These are phyloP conservation scores for Neonectria magnoliae DNA, from an alignment of 2,329 filamentous ascomycete genomes.

Conservation along the genomic window DNA sequence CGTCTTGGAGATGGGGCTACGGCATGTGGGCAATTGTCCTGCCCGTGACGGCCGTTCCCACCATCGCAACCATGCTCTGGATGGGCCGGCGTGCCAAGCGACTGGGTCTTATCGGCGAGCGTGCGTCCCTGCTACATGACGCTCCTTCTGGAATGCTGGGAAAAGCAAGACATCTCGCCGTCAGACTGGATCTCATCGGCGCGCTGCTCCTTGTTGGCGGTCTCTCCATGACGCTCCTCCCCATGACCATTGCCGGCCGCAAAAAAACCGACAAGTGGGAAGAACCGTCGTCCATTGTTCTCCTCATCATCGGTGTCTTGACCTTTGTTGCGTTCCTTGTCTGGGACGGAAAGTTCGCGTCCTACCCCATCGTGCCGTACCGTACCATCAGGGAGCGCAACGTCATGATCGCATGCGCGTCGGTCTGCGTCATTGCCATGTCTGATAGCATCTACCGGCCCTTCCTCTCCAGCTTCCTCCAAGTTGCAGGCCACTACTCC, in stretches of 20 bases:
- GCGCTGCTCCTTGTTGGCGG: slow-evolving; percentile 28
- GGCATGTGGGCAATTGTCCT: slow-evolving; percentile 31
- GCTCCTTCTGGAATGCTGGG: not conserved
- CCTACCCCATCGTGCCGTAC: slow-evolving; percentile 9
- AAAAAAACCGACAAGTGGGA: slow-evolving; percentile 32
- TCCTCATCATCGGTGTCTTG: slow-evolving; percentile 13
- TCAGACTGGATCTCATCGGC: slow-evolving; percentile 23
- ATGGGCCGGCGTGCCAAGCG: not conserved
- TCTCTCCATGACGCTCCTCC: slow-evolving; percentile 29
- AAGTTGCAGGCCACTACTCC: slow-evolving; percentile 28
- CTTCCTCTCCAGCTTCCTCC: slow-evolving; percentile 25
- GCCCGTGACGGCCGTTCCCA: slow-evolving; percentile 23
- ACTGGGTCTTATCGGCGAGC: not conserved
- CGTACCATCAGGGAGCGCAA: slow-evolving; percentile 33
- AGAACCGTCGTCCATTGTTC: slow-evolving; percentile 25
- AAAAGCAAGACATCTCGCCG: slow-evolving; percentile 10
- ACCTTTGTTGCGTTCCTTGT: not conserved
- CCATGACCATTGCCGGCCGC: slow-evolving; percentile 29
- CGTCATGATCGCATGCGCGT: slow-evolving; percentile 29
- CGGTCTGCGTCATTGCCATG: slow-evolving; percentile 29
- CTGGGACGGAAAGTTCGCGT: not conserved
- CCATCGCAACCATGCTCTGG: slow-evolving; percentile 12
- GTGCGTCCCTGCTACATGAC: not conserved
- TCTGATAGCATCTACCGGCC: slow-evolving; percentile 32
- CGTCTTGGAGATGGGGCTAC: slow-evolving; percentile 31